phyloP scores from a whole-genome alignment of 2,329 filamentous ascomycete genomes.

The Penicillium olsonii region DNA sequence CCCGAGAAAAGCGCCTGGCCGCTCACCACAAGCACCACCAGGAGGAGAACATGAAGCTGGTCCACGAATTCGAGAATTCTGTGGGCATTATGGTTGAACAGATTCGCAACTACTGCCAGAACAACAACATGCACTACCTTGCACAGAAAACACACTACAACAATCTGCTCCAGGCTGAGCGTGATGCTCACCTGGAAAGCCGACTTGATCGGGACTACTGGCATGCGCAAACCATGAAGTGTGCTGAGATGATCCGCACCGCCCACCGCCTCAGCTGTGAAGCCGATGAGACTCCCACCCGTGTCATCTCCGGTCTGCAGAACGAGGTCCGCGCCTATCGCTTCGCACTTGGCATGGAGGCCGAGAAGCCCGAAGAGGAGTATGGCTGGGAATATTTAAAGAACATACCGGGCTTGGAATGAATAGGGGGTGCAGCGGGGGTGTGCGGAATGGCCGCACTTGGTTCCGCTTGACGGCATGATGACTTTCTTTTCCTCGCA shows the following conservation, averaged over 20 bases:
- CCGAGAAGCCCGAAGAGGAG: conserved; percentile 51
- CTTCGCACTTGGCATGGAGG: conserved; percentile 50
- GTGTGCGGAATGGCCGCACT: conserved; percentile 17
- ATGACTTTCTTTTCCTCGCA: conserved; percentile 15
- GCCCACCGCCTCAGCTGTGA: conserved; percentile 51
- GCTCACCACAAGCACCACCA: conserved; percentile 50
- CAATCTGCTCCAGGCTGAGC: conserved; percentile 52
- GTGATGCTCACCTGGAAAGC: conserved; percentile 50
- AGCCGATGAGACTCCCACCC: conserved; percentile 48
- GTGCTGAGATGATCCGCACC: conserved; percentile 51
- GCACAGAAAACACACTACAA: conserved; percentile 52
- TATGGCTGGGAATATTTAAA: conserved; percentile 52
- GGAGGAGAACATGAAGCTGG: conserved; percentile 49
- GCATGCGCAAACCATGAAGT: conserved; percentile 50
- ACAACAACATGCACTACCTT: conserved; percentile 51
- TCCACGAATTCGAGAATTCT: conserved; percentile 50
- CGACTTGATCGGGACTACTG: conserved; percentile 53
- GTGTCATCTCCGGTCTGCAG: conserved; percentile 49
- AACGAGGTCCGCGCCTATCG: conserved; percentile 52
- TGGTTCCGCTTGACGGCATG: conserved; percentile 15
- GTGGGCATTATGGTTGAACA: conserved; percentile 53
- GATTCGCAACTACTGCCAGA: conserved; percentile 53
- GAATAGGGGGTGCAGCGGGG: conserved; percentile 13
- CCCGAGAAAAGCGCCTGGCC: conserved; percentile 45
- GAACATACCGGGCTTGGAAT: conserved; percentile 40